phyloP scores from a whole-genome alignment of 2,329 filamentous ascomycete species.

The Claviceps sp. region DNA sequence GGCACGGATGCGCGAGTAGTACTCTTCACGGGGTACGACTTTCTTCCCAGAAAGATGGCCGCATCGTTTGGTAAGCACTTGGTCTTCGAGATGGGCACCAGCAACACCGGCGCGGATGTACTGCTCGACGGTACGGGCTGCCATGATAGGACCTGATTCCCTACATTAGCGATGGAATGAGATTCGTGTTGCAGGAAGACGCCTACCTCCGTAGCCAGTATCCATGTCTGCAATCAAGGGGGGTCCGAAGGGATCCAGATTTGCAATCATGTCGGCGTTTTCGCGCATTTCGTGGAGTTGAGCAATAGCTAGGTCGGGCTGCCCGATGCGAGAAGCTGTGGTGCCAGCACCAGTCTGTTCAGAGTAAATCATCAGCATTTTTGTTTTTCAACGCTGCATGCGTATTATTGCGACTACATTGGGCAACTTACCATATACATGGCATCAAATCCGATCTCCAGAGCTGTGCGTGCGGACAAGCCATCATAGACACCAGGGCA shows the following conservation, averaged over 20 bases:
- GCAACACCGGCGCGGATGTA: constrained; percentile 45
- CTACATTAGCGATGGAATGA: not conserved
- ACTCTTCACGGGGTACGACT: constrained; percentile 40
- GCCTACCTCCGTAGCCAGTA: constrained; percentile 40
- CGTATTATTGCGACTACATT: too few species aligned
- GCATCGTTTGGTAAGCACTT: constrained; percentile 52
- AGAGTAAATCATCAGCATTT: not conserved
- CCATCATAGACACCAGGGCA: constrained; percentile 59
- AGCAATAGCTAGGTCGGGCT: constrained; percentile 49
- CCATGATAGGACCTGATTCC: constrained; percentile 31
- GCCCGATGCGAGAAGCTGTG: constrained; percentile 45
- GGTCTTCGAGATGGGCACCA: constrained; percentile 48
- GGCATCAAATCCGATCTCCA: constrained; percentile 46
- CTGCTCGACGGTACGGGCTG: constrained; percentile 36
- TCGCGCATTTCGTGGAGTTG: constrained; percentile 49
- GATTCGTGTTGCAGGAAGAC: not conserved
- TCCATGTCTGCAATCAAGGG: constrained; percentile 50
- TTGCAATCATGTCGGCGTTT: constrained; percentile 52
- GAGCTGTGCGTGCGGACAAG: constrained; percentile 48
- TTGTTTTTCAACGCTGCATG: not conserved
- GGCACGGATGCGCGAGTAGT: constrained; percentile 40
- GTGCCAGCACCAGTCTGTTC: constrained; percentile 50
- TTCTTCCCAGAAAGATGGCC: constrained; percentile 50
- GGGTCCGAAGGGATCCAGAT: constrained; percentile 37
- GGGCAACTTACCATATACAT: constrained; percentile 48